A percentile compares a stretch with the other conserved stretches of the same genome.
These are phyloP conservation scores for Exserohilum rostratum DNA, from an alignment of 2,329 filamentous ascomycete species.

Conservation along the genomic window DNA sequence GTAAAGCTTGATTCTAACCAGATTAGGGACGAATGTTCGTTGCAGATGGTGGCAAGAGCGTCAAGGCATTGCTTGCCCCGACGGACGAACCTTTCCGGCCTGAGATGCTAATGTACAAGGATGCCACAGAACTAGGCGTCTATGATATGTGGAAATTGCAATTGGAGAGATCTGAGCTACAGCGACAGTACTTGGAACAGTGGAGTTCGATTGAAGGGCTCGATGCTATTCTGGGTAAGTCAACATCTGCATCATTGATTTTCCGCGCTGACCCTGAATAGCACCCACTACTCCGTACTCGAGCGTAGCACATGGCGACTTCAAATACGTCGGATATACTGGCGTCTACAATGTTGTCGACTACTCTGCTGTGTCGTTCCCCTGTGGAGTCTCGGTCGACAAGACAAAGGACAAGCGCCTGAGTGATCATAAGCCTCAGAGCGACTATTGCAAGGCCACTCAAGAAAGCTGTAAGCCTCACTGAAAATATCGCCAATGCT, in stretches of 20 bases:
- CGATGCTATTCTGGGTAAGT: conserved; percentile 52
- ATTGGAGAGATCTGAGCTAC: conserved; percentile 52
- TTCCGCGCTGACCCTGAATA: conserved; percentile 18
- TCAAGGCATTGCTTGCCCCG: conserved; percentile 49
- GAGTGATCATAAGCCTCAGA: conserved; percentile 35
- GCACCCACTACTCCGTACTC: conserved; percentile 55
- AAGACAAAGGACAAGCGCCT: conserved; percentile 45
- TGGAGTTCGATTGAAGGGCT: conserved; percentile 51
- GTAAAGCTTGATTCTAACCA: conserved; percentile 1
- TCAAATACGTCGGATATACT: conserved; percentile 55
- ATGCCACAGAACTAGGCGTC: conserved; percentile 53
- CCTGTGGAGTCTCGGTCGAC: conserved; percentile 49
- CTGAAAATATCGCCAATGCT: too few relatives aligned
- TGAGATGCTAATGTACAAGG: conserved; percentile 55
- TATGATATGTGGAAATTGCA: conserved; percentile 59
- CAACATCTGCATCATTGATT: neutral
- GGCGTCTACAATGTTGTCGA: conserved; percentile 58
- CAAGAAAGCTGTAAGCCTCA: conserved; percentile 50
- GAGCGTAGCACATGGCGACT: conserved; percentile 50
- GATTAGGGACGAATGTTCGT: conserved; percentile 53
- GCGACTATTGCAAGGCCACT: conserved; percentile 49
- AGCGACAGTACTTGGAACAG: conserved; percentile 53
- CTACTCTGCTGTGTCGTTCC: conserved; percentile 55
- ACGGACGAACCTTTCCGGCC: conserved; percentile 55
- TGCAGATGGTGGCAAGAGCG: conserved; percentile 59